Conservation (phyloP, 805 yeast species). For the Wickerhamiella siamensis region DNA sequence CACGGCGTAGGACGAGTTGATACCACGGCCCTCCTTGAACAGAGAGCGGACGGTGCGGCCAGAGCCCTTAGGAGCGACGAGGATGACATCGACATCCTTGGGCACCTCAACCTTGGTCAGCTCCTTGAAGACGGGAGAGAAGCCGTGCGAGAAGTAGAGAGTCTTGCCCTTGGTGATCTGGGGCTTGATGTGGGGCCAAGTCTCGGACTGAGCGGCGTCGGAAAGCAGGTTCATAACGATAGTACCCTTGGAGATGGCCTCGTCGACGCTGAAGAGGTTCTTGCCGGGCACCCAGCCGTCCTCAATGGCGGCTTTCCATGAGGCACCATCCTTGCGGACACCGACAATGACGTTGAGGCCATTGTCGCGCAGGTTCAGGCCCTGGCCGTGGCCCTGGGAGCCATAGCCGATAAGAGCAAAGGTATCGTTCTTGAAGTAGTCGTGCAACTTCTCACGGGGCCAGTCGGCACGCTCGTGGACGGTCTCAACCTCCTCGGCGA, state of each 20-base stretch:
- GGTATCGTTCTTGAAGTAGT: slow-evolving; percentile 96
- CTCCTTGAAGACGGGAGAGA: slow-evolving; percentile 97
- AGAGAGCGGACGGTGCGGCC: slow-evolving; percentile 99
- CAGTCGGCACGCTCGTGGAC: slow-evolving; percentile 99
- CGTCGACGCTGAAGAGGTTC: slow-evolving; percentile 87
- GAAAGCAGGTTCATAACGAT: slow-evolving; percentile 94
- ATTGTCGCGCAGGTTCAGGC: slow-evolving; percentile 97
- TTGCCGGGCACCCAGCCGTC: slow-evolving; percentile 99
- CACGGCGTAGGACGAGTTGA: slow-evolving; percentile 98
- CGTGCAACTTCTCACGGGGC: slow-evolving; percentile 93
- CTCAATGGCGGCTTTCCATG: slow-evolving; percentile 98
- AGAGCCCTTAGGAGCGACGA: slow-evolving; percentile 99
- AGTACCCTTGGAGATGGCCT: slow-evolving; percentile 87
- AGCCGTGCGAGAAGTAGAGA: slow-evolving; percentile 97
- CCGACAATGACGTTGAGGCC: slow-evolving; percentile 96
- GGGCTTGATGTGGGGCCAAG: slow-evolving; percentile 82
- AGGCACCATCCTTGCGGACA: slow-evolving; percentile 97
- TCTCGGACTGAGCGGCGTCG: slow-evolving; percentile 99
- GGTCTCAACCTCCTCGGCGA: slow-evolving; percentile 81
- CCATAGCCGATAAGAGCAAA: slow-evolving; percentile 98
- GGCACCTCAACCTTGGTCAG: slow-evolving; percentile 95
- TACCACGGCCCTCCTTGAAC: slow-evolving; percentile 99
- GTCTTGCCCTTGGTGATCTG: slow-evolving; percentile 94
- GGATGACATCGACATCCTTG: slow-evolving; percentile 84
- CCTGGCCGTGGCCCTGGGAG: slow-evolving; percentile 99